Percentiles rank a stretch among this genome's conserved stretches.
These are phyloP conservation scores for Suhomyces terraborum DNA, from an alignment of 1,139 yeast genomes.

Conservation along the genomic window DNA sequence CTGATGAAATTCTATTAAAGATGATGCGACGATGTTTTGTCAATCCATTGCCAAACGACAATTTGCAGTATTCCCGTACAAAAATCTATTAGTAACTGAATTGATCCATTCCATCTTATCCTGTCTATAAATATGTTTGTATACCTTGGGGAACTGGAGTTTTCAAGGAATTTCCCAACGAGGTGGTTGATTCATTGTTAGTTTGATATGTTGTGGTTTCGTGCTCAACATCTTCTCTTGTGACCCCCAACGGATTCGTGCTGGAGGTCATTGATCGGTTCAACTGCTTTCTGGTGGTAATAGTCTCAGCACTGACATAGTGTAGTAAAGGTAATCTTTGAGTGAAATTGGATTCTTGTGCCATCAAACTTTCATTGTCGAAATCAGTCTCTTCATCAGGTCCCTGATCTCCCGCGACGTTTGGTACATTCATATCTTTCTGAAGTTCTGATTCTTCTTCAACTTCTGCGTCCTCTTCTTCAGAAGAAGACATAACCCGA, in stretches of 20 bases:
- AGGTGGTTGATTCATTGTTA: conserved; percentile 7
- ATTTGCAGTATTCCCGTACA: no score
- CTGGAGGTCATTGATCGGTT: conserved; percentile 5
- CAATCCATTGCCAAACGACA: no score
- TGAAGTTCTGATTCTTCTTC: background rate
- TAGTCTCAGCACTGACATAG: conserved; percentile 29
- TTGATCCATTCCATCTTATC: background rate
- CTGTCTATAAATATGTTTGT: conserved; percentile 8
- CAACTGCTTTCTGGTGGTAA: conserved; percentile 15
- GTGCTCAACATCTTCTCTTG: conserved; percentile 10
- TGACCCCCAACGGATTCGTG: conserved; percentile 11
- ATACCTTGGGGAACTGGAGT: conserved; percentile 7
- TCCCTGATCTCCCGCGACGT: no score
- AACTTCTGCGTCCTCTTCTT: conserved; percentile 5
- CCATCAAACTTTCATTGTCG: conserved; percentile 9
- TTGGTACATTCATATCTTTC: background rate
- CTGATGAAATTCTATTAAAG: no score
- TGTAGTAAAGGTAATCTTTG: conserved; percentile 38
- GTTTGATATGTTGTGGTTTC: conserved; percentile 5
- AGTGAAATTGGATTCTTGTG: conserved; percentile 28
- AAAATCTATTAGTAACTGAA: no score
- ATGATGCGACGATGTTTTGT: no score
- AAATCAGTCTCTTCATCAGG: conserved; percentile 5
- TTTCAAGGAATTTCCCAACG: conserved; percentile 6
- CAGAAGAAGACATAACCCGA: background rate